Evolutionary conservation across 441 rosid species (phyloP), one percentile per base, ranked within the genome.

Genomic region (Pelargonium hybrid): DNA sequence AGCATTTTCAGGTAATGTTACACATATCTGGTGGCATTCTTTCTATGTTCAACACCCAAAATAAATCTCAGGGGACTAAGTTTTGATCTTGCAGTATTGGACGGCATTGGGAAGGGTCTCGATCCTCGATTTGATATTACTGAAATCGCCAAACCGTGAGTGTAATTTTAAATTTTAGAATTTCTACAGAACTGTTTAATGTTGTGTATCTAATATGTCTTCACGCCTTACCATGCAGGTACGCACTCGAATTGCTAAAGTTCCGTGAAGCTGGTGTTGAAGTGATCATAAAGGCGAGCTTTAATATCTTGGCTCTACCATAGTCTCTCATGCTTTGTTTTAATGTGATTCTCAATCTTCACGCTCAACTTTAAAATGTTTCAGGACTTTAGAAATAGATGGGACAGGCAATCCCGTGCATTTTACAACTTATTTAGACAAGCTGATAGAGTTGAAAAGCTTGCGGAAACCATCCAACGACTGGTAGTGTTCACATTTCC

Each of bases 61-160:
- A 54, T 65, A 61, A 57, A 75, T 67, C 18, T 50, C 4, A 62
- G 63, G 66, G 65, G 31, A 56, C 31, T 23, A 17, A 11, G 18
- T 74, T 69, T 48, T 71, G 57, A 66, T 64, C 62, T 76, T 83
- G 83, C 85, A 94, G 99, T 91, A 43, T 75, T 91, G 84, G 97
- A 91, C 85, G 97, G 97, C 80, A 94, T 94, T n/a, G 99, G 99
- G 64, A 94, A 94, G 85, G 98, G 99, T 73, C 97, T 94, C 70
- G 98, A 94, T 79, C 96, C 99, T 31, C 93, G 96, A 26, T 94
- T 94, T 75, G 99, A 94, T 78, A 94, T 94, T 68, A 94, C 97
- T 7, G 98, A 94, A 83, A 94, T 94, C 74, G 96, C 99, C 57
- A 94, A 90, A 82, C 99, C 98, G 97, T 94, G 77, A 88, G 96